Percentiles rank a stretch among this genome's conserved stretches.
These are phyloP conservation scores for Arthrocladium fulminans DNA, from an alignment of 2,329 filamentous ascomycete species.

Conservation along the genomic window DNA sequence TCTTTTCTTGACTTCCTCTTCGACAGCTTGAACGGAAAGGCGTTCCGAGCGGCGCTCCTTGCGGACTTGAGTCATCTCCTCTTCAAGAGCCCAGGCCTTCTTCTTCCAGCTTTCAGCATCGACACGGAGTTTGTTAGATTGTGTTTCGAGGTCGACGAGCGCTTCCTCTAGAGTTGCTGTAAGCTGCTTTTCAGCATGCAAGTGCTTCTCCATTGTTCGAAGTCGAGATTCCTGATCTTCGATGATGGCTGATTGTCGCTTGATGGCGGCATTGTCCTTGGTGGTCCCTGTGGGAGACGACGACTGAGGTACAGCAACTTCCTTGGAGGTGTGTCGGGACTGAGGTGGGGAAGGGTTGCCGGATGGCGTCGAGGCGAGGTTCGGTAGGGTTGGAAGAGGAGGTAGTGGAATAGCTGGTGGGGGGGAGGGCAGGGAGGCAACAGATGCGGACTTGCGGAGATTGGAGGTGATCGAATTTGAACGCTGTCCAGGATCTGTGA, in stretches of 20 bases:
- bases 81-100: constrained; percentile 68
- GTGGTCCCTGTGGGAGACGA: constrained; percentile 14
- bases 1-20: constrained; percentile 91
- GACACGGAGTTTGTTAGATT: constrained; percentile 81
- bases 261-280: constrained; percentile 29
- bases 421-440: constrained; percentile 78
- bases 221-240: constrained; percentile 95
- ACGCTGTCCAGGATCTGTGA: constrained; percentile 40
- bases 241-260: constrained; percentile 57
- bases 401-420: constrained; percentile 94
- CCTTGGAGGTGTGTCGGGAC: constrained; percentile 71
- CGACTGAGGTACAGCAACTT: constrained; percentile 39
- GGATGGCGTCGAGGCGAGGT: constrained; percentile 36
- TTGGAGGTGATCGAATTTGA: constrained; percentile 56
- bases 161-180: constrained; percentile 93
- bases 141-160: constrained; percentile 82
- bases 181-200: constrained; percentile 91
- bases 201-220: constrained; percentile 90
- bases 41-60: constrained; percentile 52
- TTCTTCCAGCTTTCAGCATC: constrained; percentile 88
- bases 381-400: constrained; percentile 61
- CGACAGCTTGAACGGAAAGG: constrained; percentile 73
- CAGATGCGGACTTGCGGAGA: constrained; percentile 75
- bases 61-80: constrained; percentile 45
- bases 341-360: constrained; percentile 49